Conservation (phyloP, 768 basidiomycete species). For the Leccinum pellstonianum region DNA sequence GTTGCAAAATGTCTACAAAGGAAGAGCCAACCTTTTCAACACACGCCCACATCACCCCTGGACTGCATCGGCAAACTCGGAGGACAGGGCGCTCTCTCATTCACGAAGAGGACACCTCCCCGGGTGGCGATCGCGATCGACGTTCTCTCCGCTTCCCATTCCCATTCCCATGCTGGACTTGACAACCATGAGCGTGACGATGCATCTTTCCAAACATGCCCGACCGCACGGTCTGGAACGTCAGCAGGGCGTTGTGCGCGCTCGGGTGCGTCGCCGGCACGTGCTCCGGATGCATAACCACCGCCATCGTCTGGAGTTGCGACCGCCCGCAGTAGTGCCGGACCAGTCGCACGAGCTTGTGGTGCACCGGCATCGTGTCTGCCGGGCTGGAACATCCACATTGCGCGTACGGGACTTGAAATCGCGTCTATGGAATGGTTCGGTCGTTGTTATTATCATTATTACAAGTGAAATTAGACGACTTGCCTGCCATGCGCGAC, state of each 20-base stretch:
- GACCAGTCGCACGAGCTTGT: conserved; percentile 39
- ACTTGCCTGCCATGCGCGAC: conserved; percentile 49
- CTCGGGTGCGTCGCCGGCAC: conserved; percentile 56
- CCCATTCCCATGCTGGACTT: background rate
- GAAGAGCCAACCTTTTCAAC: no score
- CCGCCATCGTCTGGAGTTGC: conserved; percentile 33
- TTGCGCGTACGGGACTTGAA: conserved; percentile 50
- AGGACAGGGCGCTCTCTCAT: background rate
- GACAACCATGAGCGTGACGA: background rate
- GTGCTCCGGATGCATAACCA: conserved; percentile 32
- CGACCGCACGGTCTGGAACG: conserved; percentile 27
- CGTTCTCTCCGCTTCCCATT: background rate
- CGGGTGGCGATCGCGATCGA: background rate
- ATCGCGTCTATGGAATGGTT: conserved; percentile 37
- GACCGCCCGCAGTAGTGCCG: conserved; percentile 20
- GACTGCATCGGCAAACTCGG: no score
- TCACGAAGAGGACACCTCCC: background rate
- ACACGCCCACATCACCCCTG: no score
- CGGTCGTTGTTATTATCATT: background rate
- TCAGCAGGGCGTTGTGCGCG: conserved; percentile 48
- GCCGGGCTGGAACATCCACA: conserved; percentile 56
- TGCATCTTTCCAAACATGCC: conserved; percentile 19
- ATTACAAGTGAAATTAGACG: background rate
- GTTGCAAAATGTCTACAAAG: no score
- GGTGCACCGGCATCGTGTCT: conserved; percentile 43